A percentile compares a stretch with the other conserved stretches of the same genome.
These are phyloP conservation scores for Emergomyces orientalis DNA, from an alignment of 2,329 filamentous ascomycete species.

Conservation along the genomic window DNA sequence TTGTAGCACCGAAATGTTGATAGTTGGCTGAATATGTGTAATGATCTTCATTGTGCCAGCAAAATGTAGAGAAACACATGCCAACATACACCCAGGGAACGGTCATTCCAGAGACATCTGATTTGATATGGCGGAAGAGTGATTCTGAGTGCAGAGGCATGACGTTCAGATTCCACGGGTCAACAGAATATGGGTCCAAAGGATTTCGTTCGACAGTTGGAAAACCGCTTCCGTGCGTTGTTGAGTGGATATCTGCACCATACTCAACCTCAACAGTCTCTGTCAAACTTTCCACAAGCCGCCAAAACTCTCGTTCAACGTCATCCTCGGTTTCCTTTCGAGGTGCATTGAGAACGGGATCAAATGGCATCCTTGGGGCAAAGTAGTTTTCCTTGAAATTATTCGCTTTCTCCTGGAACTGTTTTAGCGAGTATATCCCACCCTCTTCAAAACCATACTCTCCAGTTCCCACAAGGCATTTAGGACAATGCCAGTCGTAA, in stretches of 20 bases:
- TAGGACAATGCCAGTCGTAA: constrained; percentile 89
- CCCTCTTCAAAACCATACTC: constrained; percentile 98
- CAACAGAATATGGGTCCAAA: constrained; percentile 72
- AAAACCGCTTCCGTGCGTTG: constrained; percentile 93
- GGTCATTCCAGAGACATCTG: constrained; percentile 97
- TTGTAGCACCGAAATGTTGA: constrained; percentile 94
- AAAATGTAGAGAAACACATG: constrained; percentile 99
- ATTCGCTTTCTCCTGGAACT: constrained; percentile 92
- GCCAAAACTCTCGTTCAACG: constrained; percentile 94
- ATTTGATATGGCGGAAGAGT: constrained; percentile 93
- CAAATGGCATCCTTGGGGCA: constrained; percentile 77
- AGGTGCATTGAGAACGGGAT: constrained; percentile 70
- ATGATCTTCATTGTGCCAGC: constrained; percentile 98
- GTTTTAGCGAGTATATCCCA: constrained; percentile 84
- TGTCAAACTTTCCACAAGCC: constrained; percentile 82
- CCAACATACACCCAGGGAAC: constrained; percentile 98
- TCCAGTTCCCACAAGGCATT: constrained; percentile 89
- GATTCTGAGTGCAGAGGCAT: constrained; percentile 85
- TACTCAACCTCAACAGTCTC: constrained; percentile 98
- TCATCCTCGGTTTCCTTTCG: constrained; percentile 85
- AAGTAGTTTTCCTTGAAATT: constrained; percentile 95
- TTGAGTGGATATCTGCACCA: constrained; percentile 94
- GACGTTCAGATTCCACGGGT: constrained; percentile 93
- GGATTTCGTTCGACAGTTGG: constrained; percentile 89
- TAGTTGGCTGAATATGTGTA: constrained; percentile 98